Base-by-base conservation (phyloP, 2,329 filamentous ascomycete genomes). In the Penicillium sp. region DNA sequence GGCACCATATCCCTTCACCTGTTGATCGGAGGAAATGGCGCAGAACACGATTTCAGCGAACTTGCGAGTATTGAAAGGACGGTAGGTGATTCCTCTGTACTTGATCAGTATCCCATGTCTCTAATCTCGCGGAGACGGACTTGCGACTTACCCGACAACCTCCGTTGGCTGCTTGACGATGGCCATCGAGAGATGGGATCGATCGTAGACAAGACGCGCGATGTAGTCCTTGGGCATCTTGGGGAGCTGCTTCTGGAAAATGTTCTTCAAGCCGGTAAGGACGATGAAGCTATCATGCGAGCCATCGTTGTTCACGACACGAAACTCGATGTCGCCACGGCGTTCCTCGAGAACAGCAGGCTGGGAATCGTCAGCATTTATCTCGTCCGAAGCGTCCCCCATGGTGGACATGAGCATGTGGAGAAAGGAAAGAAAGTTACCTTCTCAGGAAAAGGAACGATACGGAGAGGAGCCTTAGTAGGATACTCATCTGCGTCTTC, bases 151-250 rank as follows among this genome's bases (percentile, higher is more conserved):
- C 72, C 80, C 81, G 30, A 95, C 87, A n/a, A 95, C 90, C 64
- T 96, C 90, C 41, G 96, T 77, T 0, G 93, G 92, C 63, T 95
- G 91, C 76, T 97, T 97, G 61, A 97, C 89, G 64, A 99, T 97
- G 18, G 93, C 93, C 61, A 99, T 95, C 33, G 89, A 95, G 53
- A 97, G 71, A 75, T 99, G 93, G 5, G 92, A 95, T 44, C 93
- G 86, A 71, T 99, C 93, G 73, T 99, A 99, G 50, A 99, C 93
- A 7, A 99, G 82, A 33, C 93, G 88, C 3, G 93, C 93, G 61
- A 99, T 97, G 69, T 99, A 99, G 66, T 97, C 93, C 71, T 97
- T 96, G 12, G 93, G 93, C 93, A 99, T 99, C 72, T 97, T 97
- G 0, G 93, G 93, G 5, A 99, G 78, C 67, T 99, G 93, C 63